A percentile compares a stretch with the other conserved stretches of the same genome.
phyloP scores from a whole-genome alignment of 331 rosid species.

The Spiraea crenata region DNA sequence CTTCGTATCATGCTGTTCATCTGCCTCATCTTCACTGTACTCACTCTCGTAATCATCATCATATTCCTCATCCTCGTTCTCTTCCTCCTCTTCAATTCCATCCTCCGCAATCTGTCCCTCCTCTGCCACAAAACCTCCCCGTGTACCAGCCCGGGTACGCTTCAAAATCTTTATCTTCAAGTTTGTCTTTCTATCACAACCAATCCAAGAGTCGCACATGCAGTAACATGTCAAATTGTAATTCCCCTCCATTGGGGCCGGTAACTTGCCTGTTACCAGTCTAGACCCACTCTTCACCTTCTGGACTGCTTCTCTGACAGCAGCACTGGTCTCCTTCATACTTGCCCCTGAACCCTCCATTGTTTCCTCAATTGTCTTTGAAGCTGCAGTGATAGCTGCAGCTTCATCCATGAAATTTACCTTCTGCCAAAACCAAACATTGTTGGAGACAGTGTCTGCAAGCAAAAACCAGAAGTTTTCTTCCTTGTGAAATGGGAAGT shows the following conservation, averaged over 20 bases:
- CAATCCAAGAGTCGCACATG: conserved; percentile 93
- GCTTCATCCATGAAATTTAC: conserved; percentile 92
- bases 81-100: conserved; percentile 91
- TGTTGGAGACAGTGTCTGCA: conserved; percentile 69
- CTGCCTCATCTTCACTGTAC: conserved; percentile 92
- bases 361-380: conserved; percentile 83
- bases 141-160: conserved; percentile 91
- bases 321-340: conserved; percentile 65
- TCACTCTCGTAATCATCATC: conserved; percentile 91
- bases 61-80: conserved; percentile 68
- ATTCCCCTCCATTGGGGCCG: conserved; percentile 88
- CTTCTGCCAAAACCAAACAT: conserved; percentile 92
- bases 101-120: conserved; percentile 77
- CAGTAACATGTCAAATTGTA: conserved; percentile 76
- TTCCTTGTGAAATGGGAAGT: conserved; percentile 87
- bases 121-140: conserved; percentile 55
- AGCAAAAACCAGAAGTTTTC: conserved; percentile 87
- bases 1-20: conserved; percentile 51
- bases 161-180: conserved; percentile 74
- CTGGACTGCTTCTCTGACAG: conserved; percentile 71
- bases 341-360: conserved; percentile 87
- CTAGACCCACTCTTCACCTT: conserved; percentile 84
- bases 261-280: conserved; percentile 76
- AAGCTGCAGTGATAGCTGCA: conserved; percentile 76
- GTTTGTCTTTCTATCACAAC: conserved; percentile 76